Percentiles rank a stretch among this genome's conserved stretches.
Conservation (phyloP, 768 basidiomycete species). For the Tricholomella constricta region DNA sequence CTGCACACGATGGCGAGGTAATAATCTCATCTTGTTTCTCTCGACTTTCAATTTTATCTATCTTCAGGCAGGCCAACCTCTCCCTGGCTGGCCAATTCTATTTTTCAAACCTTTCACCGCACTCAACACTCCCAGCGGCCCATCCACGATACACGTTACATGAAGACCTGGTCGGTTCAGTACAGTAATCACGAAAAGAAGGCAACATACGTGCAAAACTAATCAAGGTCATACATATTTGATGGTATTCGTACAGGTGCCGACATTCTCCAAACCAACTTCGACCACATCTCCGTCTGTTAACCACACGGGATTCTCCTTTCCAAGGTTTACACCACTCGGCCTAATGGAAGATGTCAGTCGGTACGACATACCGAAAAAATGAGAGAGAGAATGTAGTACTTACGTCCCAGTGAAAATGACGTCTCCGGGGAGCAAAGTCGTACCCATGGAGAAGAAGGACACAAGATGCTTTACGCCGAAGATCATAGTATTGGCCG, state of each 20-base stretch:
- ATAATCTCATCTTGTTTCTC: neutral
- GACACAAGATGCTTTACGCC: constrained; percentile 40
- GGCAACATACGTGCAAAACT: no score
- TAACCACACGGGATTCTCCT: constrained; percentile 25
- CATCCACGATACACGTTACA: no score
- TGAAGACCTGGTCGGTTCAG: no score
- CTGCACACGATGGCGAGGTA: constrained; percentile 25
- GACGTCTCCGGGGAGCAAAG: constrained; percentile 41
- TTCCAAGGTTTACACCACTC: constrained; percentile 21
- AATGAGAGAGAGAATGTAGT: neutral
- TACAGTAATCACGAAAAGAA: no score
- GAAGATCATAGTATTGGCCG: constrained; percentile 45
- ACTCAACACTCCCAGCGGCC: constrained; percentile 27
- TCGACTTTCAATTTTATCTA: neutral
- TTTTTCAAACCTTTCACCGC: constrained; percentile 32
- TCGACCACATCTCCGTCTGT: constrained; percentile 27
- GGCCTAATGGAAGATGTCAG: constrained; percentile 11
- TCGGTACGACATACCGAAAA: neutral
- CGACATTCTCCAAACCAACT: constrained; percentile 27
- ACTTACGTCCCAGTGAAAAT: constrained; percentile 47
- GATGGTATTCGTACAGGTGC: constrained; percentile 25
- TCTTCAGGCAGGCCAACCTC: constrained; percentile 21
- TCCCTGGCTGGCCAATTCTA: constrained; percentile 25
- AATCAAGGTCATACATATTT: constrained; percentile 15
- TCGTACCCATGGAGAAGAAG: constrained; percentile 48